Percentiles rank a stretch among this genome's conserved stretches.
Conservation (phyloP, 495 filamentous ascomycete species). For the Cudoniella acicularis region DNA sequence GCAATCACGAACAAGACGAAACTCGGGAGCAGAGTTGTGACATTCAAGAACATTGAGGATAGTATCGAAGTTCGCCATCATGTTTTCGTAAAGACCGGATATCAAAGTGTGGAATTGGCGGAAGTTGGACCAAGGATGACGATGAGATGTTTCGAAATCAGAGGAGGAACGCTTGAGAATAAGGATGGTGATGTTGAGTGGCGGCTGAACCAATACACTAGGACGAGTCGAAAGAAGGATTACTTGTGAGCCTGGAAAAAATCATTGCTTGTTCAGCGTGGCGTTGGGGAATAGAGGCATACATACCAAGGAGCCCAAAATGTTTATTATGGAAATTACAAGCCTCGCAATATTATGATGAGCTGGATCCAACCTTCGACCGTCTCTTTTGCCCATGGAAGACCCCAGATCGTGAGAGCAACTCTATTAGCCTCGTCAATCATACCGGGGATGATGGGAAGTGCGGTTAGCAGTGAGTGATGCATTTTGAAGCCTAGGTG, state of each 20-base stretch:
- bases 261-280: constrained; percentile 23
- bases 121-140: constrained; percentile 97
- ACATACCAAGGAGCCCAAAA: constrained; percentile 14
- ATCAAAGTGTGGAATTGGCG: constrained; percentile 84
- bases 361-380: constrained; percentile 6
- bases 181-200: constrained; percentile 97
- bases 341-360: constrained; percentile 6
- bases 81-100: constrained; percentile 79
- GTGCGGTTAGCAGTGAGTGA: background rate
- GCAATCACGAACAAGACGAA: constrained; percentile 57
- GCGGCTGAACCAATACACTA: constrained; percentile 90
- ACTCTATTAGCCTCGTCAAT: constrained; percentile 6
- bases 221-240: constrained; percentile 88
- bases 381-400: constrained; percentile 6
- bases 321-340: background rate
- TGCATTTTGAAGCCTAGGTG: background rate
- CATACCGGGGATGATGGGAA: background rate
- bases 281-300: constrained; percentile 21
- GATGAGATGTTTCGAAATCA: constrained; percentile 92
- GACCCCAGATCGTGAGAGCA: constrained; percentile 1
- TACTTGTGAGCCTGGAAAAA: constrained; percentile 58
- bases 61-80: constrained; percentile 84
- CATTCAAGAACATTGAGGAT: constrained; percentile 93
- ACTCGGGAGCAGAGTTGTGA: constrained; percentile 84
- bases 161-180: constrained; percentile 89